Evolutionary conservation across 176 grass and related monocot species (phyloP).

Genomic region (Lolium multiflorum): DNA sequence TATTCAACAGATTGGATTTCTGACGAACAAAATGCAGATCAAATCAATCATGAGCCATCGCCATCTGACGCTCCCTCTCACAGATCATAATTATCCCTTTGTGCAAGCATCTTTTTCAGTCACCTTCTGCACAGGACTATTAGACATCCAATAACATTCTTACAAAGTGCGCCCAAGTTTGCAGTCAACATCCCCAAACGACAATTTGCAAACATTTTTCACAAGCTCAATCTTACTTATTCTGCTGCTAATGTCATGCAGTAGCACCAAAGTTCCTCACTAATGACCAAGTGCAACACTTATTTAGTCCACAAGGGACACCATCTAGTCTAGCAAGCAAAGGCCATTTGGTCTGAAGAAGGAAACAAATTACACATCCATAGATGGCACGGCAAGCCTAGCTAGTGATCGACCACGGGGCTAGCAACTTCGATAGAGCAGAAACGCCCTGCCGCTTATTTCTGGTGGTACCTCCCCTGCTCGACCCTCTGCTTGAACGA

Average conservation of each 20-base stretch:
- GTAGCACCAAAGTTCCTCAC: neutral
- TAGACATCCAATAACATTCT: neutral
- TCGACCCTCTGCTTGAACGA: slow-evolving; percentile 70
- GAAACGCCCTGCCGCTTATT: neutral
- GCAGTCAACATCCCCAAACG: neutral
- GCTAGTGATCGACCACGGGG: neutral
- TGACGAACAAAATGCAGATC: neutral
- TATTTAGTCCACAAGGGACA: slow-evolving; percentile 37
- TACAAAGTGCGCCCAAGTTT: neutral
- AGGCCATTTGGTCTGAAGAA: slow-evolving; percentile 1
- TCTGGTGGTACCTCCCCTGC: slow-evolving; percentile 65
- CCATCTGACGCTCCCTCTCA: neutral
- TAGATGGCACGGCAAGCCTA: neutral
- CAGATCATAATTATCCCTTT: neutral
- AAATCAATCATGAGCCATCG: neutral
- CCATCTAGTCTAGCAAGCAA: neutral
- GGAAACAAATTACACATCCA: slow-evolving; percentile 3
- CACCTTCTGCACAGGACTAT: no score
- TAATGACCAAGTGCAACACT: neutral
- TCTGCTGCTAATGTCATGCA: neutral
- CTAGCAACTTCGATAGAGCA: neutral
- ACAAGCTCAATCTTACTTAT: neutral
- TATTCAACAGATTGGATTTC: no score
- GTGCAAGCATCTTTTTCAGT: neutral
- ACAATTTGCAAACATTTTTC: neutral